A percentile compares a stretch with the other conserved stretches of the same genome.
Conservation (phyloP, 176 grass and related monocot genomes). For the Carex myosuroides region DNA sequence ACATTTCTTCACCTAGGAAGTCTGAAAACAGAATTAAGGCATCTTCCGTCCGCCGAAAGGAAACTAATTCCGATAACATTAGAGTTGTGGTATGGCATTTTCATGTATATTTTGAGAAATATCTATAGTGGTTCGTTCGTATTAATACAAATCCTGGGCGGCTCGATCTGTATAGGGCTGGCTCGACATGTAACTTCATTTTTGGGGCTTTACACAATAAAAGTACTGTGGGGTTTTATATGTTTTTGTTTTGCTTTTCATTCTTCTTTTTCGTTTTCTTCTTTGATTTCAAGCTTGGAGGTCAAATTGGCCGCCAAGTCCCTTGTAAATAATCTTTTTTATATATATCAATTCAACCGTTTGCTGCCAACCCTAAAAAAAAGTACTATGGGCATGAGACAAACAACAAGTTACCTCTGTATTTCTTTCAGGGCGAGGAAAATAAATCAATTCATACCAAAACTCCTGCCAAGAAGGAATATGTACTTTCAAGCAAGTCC, state of each 20-base stretch:
- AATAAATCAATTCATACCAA: neutral
- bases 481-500: neutral
- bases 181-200: neutral
- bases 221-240: neutral
- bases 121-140: neutral
- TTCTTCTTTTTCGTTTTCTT: too few relatives aligned
- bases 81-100: neutral
- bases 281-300: too few relatives aligned
- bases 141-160: neutral
- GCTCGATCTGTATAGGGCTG: neutral
- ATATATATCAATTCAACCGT: too few relatives aligned
- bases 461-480: neutral
- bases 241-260: too few relatives aligned
- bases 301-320: too few relatives aligned
- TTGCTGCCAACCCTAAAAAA: too few relatives aligned
- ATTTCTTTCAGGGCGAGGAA: constrained; percentile 4
- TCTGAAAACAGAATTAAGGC: neutral
- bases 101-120: neutral
- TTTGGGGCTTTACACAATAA: neutral
- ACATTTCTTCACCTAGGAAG: neutral
- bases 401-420: neutral
- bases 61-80: neutral
- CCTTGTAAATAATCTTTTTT: too few relatives aligned
- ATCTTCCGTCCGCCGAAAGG: neutral
- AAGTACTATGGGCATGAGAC: neutral